Base-by-base conservation (phyloP, 2,329 filamentous ascomycete species). In the Epicoccum nigrum region DNA sequence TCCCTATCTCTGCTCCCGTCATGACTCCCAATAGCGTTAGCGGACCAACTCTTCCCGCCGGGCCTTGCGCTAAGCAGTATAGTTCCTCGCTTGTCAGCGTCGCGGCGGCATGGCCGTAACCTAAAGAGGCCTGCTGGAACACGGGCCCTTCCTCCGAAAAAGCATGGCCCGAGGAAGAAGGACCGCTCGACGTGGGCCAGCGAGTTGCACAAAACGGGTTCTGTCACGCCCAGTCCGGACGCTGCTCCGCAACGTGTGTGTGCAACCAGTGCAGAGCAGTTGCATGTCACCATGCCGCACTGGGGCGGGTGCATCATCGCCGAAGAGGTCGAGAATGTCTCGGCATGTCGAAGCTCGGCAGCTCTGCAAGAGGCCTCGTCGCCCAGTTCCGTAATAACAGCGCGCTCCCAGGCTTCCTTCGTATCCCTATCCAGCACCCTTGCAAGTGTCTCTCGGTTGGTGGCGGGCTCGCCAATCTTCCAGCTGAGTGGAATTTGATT, bases 191-290 rank as follows among this genome's bases (percentile, higher is more conserved):
- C 45, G 21, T 30, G 16, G 15, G 30, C 5, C 3, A 28, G 30
- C 16, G n/a, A 7, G 17, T 23, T 25, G 49, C 37, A 38, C 37
- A 38, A 51, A 42, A 51, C 32, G 49, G 49, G 33, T 34, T 33
- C 19, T 19, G 30, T 31, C 16, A 45, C 23, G 15, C 46, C 19
- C 8, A 8, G 19, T 46, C 38, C 49, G 43, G 49, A 43, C 30
- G 12, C 4, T 23, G 9, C n/a, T 43, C 49, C 43, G 43, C 38
- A 38, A 42, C 49, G 43, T 43, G 43, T 42, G 12, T 33, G 49
- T 39, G 38, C 49, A 21, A 47, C 49, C n/a, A 11, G 13, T 23
- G 32, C n/a, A n/a, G n/a, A n/a, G n/a, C n/a, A n/a, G n/a, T n/a
- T n/a, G n/a, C 32, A 38, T 38, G 7, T 19, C 34, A 17, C 34